Percentiles rank a stretch among this genome's conserved stretches.
phyloP scores from a whole-genome alignment of 495 filamentous ascomycete species.

The Trichoderma virens region DNA sequence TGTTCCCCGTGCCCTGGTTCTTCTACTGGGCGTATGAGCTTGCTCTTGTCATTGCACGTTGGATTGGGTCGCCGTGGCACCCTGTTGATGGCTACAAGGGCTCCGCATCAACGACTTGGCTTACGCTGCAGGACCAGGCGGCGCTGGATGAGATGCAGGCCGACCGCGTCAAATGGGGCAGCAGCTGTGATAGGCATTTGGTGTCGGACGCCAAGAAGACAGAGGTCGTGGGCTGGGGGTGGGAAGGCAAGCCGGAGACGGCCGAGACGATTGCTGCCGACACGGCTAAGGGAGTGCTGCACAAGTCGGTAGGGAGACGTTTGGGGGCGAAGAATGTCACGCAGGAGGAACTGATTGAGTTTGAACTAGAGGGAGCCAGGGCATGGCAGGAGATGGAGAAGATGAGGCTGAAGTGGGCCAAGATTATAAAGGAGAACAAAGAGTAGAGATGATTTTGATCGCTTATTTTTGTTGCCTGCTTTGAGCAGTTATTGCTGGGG shows the following conservation, averaged over 20 bases:
- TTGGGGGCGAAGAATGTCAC: conserved; percentile 51
- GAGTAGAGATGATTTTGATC: background rate
- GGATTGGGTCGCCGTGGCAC: conserved; percentile 85
- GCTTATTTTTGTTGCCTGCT: background rate
- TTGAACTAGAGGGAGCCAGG: conserved; percentile 64
- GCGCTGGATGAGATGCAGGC: conserved; percentile 49
- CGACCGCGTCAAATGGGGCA: conserved; percentile 81
- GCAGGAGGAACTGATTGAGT: conserved; percentile 54
- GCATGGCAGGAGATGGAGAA: conserved; percentile 83
- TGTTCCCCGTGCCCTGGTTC: conserved; percentile 65
- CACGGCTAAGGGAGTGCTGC: conserved; percentile 17
- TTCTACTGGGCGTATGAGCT: conserved; percentile 51
- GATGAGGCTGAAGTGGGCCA: conserved; percentile 73
- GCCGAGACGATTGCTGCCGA: conserved; percentile 36
- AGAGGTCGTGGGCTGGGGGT: conserved; percentile 81
- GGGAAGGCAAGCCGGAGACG: conserved; percentile 59
- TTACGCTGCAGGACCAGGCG: conserved; percentile 61
- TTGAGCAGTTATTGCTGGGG: background rate
- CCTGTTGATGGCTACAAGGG: conserved; percentile 65
- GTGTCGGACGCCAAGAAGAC: conserved; percentile 54
- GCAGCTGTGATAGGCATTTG: conserved; percentile 51
- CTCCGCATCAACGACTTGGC: conserved; percentile 67
- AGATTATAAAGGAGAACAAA: conserved; percentile 20
- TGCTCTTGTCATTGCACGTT: conserved; percentile 64
- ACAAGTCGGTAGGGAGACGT: conserved; percentile 43